Evolutionary conservation across 2,329 filamentous ascomycete species (phyloP), one percentile per base, ranked within the genome.

Genomic region (Geoglossum cookeanum): DNA sequence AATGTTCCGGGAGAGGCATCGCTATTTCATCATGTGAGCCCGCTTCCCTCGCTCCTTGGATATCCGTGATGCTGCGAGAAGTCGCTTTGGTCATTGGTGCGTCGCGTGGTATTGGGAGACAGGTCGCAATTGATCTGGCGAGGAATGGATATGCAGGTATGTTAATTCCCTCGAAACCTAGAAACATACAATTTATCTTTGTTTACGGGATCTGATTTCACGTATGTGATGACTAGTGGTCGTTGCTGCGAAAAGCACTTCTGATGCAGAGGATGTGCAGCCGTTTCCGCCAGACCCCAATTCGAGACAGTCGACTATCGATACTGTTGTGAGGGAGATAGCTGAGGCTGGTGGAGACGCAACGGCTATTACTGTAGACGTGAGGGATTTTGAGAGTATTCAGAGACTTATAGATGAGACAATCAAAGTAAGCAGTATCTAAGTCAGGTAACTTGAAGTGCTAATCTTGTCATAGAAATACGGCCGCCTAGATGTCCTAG

Each of bases 241-340:
- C 59, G 81, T 92, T 33, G 78, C 85, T 4, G 85, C 87, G 32
- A 92, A 91, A 66, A 82, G 81, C 42, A 82, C 77, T 5, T 87
- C 81, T 52, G 76, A 87, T 63, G 77, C 82, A 3, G 71, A 70
- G 42, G 72, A 71, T 56, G 69, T 73, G 17, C 64, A 65, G 0
- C 77, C 83, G 0, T 87, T 87, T 65, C 84, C 85, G 1, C 86
- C 87, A 1, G 75, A 88, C 64, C 85, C 86, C 13, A 90, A 91
- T 69, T 89, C 85, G 1, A 68, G 74, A 0, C 68, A 78, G 55
- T 90, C 85, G 15, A 92, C 87, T 30, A 88, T 92, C 70, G 86
- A 76, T 68, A 92, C 87, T 1, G 87, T 92, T 44, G 79, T 77
- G 59, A 79, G 80, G 48, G 87, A 94, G 67, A 91, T 92, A 63